phyloP scores from a whole-genome alignment of 768 basidiomycete species.

The Collybiopsis confluens region DNA sequence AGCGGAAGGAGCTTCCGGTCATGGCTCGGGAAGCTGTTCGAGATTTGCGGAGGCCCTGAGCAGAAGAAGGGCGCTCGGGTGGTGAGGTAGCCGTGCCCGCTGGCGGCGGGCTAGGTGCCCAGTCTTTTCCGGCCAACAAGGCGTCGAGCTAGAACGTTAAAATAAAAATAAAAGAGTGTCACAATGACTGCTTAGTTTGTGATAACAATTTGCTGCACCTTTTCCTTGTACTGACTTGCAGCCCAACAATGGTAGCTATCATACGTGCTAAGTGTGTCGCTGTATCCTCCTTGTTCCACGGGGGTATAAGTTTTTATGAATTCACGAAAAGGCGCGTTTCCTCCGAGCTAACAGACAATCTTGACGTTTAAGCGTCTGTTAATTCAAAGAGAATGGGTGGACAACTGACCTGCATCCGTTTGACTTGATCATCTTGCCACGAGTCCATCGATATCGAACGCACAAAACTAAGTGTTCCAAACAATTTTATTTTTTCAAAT shows the following conservation, averaged over 20 bases:
- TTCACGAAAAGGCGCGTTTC: constrained; percentile 76
- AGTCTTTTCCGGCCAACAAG: constrained; percentile 66
- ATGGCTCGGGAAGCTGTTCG: constrained; percentile 62
- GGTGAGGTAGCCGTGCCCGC: constrained; percentile 30
- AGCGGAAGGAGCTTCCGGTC: constrained; percentile 41
- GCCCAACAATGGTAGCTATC: constrained; percentile 94
- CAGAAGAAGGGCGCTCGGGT: constrained; percentile 63
- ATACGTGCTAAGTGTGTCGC: constrained; percentile 52
- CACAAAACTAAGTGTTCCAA: constrained; percentile 70
- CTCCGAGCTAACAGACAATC: constrained; percentile 62
- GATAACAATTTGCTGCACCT: constrained; percentile 42
- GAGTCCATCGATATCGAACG: constrained; percentile 96
- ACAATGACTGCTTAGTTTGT: background rate
- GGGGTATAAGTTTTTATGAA: constrained; percentile 74
- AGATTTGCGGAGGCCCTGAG: constrained; percentile 85
- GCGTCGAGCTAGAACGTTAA: constrained; percentile 65
- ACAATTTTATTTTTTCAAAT: too few relatives aligned
- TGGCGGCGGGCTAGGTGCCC: constrained; percentile 76
- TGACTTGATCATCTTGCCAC: constrained; percentile 87
- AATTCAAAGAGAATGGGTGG: constrained; percentile 1
- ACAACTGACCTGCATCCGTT: constrained; percentile 76
- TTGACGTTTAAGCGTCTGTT: constrained; percentile 3
- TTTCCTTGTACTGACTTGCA: constrained; percentile 91
- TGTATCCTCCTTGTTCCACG: constrained; percentile 65
- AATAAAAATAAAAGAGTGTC: constrained; percentile 13